Base-by-base conservation (phyloP, 108 stramenopile species). In the Fragilariopsis cylindrus region DNA sequence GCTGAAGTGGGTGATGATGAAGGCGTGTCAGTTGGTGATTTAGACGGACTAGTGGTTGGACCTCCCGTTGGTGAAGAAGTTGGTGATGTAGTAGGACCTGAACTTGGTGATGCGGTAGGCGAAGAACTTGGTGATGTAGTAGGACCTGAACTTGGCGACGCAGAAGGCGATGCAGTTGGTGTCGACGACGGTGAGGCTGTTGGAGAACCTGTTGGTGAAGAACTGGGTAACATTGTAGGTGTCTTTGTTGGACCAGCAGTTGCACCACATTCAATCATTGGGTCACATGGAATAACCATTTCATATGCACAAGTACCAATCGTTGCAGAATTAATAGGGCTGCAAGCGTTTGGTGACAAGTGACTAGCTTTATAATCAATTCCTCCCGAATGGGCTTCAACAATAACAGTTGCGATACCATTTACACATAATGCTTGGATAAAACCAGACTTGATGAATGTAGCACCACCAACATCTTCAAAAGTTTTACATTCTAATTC, bases 1-100 rank as follows among this genome's bases (percentile, higher is more conserved):
- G 6, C 40, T 4, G 48, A 5, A 40, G 52, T 68, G 9, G 58
- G 68, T 13, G 48, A 18, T 13, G 69, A 3, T 30, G 69, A 49
- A 46, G 75, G 75, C 11, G 47, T 67, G 19, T 0, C 53, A 30
- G 75, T 69, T 47, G 74, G 74, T 48, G 39, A 45, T 39, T 44
- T 39, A 11, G 66, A 48, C 7, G 66, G 58, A 18, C 58, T 60
- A 16, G 58, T 18, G 9, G n/a, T 21, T 2, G 58, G 58, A 0
- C 19, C 18, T 16, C 1, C 16, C 8, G 19, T 60, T 16, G 58
- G 58, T 21, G 19, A 2, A 18, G 58, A 12, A 60, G 58, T 21
- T 16, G 58, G 58, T 21, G 58, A 60, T 9, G 11, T 18, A 18
- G n/a, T 60, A 9, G 58, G 58, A 30, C 58, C 18, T 12, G 58